Conservation (phyloP, 192 early-diverging fungal genomes). For the Coemansia guatemalensis region DNA sequence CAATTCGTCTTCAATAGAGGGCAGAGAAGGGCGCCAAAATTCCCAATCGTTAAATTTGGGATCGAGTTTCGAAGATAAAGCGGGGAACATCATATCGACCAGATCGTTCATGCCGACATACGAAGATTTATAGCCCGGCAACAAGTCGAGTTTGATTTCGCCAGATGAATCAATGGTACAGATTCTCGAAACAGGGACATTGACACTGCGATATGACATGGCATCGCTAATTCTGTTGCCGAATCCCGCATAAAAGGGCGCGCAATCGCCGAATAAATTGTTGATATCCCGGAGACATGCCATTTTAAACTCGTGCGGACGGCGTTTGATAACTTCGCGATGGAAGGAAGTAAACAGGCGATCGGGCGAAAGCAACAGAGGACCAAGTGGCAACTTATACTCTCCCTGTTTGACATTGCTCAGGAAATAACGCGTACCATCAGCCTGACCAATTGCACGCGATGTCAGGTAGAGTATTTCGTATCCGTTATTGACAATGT, state of each 20-base stretch:
- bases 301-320: constrained; percentile 98
- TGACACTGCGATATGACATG: constrained; percentile 89
- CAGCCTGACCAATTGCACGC: constrained; percentile 93
- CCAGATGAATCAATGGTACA: constrained; percentile 95
- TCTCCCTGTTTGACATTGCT: constrained; percentile 85
- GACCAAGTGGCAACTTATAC: constrained; percentile 89
- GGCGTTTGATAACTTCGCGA: constrained; percentile 91
- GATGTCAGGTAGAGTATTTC: constrained; percentile 93
- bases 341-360: constrained; percentile 90
- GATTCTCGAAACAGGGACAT: constrained; percentile 89
- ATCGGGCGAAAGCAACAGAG: constrained; percentile 94
- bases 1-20: constrained; percentile 41
- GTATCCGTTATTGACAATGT: constrained; percentile 92
- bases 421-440: constrained; percentile 89
- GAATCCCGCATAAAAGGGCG: constrained; percentile 95
- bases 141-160: constrained; percentile 86
- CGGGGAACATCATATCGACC: constrained; percentile 94
- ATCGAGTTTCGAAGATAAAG: constrained; percentile 58
- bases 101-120: constrained; percentile 89
- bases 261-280: constrained; percentile 74
- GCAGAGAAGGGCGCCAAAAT: constrained; percentile 65
- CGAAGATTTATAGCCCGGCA: constrained; percentile 81
- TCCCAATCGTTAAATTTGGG: constrained; percentile 83
- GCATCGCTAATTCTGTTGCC: constrained; percentile 98
- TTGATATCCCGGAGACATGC: constrained; percentile 89